Conservation (phyloP, 1,284 basidiomycete genomes). For the Irpex sp. region DNA sequence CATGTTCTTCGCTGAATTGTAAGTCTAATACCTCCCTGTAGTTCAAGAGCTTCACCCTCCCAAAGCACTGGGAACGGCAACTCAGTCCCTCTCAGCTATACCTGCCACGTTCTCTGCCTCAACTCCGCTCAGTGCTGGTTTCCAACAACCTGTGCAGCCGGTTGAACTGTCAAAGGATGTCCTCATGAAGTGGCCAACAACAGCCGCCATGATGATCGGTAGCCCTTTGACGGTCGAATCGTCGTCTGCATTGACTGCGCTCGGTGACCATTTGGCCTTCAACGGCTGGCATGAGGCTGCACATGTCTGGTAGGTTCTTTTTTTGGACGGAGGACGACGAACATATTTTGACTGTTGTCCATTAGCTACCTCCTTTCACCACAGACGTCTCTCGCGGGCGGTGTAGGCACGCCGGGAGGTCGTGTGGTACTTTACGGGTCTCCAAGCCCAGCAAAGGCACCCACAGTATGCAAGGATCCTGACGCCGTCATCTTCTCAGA, state of each 20-base stretch:
- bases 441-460: conserved; percentile 48
- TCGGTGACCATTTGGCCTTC: conserved; percentile 80
- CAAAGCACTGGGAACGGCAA: conserved; percentile 42
- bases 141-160: conserved; percentile 40
- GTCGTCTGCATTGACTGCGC: conserved; percentile 76
- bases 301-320: conserved; percentile 74
- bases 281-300: conserved; percentile 83
- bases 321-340: background rate
- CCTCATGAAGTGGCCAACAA: conserved; percentile 82
- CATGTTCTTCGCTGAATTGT: background rate
- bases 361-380: conserved; percentile 86
- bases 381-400: conserved; percentile 74
- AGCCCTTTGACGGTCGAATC: conserved; percentile 65
- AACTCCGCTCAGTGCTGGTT: conserved; percentile 67
- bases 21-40: conserved; percentile 25
- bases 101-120: conserved; percentile 32
- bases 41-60: conserved; percentile 77
- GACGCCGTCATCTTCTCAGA: conserved; percentile 89
- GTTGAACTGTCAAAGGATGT: conserved; percentile 52
- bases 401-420: conserved; percentile 55
- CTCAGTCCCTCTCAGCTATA: conserved; percentile 38
- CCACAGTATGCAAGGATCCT: conserved; percentile 62
- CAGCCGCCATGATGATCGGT: conserved; percentile 80
- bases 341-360: conserved; percentile 8
- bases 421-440: conserved; percentile 69